Evolutionary conservation across 1,139 yeast species (phyloP), one percentile per base, ranked within the genome.

Genomic region (Candida frijolesensis): DNA sequence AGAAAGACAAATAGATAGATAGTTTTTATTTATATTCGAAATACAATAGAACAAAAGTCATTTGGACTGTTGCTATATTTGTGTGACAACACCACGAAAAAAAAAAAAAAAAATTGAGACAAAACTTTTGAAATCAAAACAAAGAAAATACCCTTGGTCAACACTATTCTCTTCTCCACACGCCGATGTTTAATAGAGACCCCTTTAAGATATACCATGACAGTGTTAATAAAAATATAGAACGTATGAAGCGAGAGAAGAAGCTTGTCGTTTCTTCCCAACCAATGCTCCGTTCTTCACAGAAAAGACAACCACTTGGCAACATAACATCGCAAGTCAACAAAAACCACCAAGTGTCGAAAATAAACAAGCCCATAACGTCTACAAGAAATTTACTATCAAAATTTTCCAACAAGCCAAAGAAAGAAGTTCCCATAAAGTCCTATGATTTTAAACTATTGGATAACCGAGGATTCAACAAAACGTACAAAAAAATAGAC

Each of bases 131-230:
- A 16, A 37, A 37, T 37, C 40, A 37, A 37, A 37, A 37, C 29
- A 42, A 42, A 42, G 37, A 42, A 32, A 40, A n/a, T 7, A 19
- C 16, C 12, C 30, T 18, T 27, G 15, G 14, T 14, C 19, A 14
- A 6, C 33, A 7, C 27, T 19, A 34, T 40, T 40, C 42, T 18
- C 11, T 40, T 25, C 35, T 38, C 22, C 27, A n/a, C 29, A 18
- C 29, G n/a, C 11, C 27, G 10, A 42, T 42, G 45, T 42, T 42
- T 19, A 48, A 29, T 32, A 51, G 46, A 34, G 54, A 52, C 42
- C 45, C 53, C 1, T 52, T 52, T 39, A 27, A 47, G 39, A 33
- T 40, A 39, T 50, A 45, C 42, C 45, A 52, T 45, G 49, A 52
- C 14, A 45, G 22, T 10, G 40, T 47, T 38, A 37, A 38, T 30